Conservation (phyloP, 441 rosid genomes). For the Gossypium gossypioides region DNA sequence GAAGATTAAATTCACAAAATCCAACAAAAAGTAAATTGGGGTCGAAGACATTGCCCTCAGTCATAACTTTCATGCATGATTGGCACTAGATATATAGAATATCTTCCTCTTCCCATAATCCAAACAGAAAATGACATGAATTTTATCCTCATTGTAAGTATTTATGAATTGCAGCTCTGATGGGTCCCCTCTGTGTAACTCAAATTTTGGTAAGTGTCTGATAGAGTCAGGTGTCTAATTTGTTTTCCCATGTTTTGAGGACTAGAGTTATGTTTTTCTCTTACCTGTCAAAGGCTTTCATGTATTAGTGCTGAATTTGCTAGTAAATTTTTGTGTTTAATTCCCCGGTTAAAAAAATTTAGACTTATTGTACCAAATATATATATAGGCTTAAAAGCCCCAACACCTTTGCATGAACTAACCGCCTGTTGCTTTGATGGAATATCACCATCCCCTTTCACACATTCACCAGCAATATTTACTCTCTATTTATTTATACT, state of each 20-base stretch:
- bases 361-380: not conserved
- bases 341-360: not conserved
- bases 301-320: not conserved
- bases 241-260: not conserved
- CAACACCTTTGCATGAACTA: conserved; percentile 16
- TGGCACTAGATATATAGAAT: conserved; percentile 5
- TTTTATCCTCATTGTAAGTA: not conserved
- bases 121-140: conserved; percentile 16
- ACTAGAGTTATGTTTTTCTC: not conserved
- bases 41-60: not conserved
- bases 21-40: not conserved
- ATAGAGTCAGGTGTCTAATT: not conserved
- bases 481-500: not conserved
- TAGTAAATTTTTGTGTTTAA: not conserved
- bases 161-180: not conserved
- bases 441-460: not conserved
- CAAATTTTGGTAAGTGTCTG: not conserved
- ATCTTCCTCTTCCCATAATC: conserved; percentile 10
- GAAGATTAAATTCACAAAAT: not conserved
- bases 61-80: conserved; percentile 4
- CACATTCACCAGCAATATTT: not conserved
- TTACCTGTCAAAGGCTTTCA: not conserved
- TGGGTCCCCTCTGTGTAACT: conserved; percentile 1
- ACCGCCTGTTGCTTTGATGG: conserved; percentile 10
- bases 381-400: not conserved